These are phyloP conservation scores for Phlegmacium glaucopus DNA, from an alignment of 768 basidiomycete genomes.

Conservation along the genomic window DNA sequence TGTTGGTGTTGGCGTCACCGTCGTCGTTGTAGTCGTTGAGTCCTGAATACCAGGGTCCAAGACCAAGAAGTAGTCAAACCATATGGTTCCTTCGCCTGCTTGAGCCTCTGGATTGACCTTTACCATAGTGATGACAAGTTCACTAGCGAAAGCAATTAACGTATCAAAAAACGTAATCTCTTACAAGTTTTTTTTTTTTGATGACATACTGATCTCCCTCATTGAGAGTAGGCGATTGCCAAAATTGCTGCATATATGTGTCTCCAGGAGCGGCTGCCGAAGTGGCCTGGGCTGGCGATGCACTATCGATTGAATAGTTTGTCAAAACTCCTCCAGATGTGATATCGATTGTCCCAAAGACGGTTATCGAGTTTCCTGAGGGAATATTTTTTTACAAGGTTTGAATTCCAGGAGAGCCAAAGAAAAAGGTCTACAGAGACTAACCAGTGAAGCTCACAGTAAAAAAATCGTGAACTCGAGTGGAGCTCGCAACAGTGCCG, in stretches of 20 bases:
- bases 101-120: slow-evolving; percentile 23
- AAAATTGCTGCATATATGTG: slow-evolving; percentile 31
- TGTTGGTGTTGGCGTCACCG: no score
- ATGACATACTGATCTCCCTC: slow-evolving; percentile 30
- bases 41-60: slow-evolving; percentile 19
- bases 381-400: no score
- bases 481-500: slow-evolving; percentile 31
- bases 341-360: slow-evolving; percentile 32
- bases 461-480: slow-evolving; percentile 29
- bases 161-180: no score
- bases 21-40: no score
- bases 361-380: slow-evolving; percentile 30
- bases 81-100: slow-evolving; percentile 35
- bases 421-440: neutral
- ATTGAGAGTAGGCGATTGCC: slow-evolving; percentile 25
- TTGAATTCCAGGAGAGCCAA: neutral
- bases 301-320: slow-evolving; percentile 32
- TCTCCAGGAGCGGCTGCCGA: slow-evolving; percentile 25
- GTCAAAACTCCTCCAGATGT: slow-evolving; percentile 34
- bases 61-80: slow-evolving; percentile 39
- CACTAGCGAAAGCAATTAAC: slow-evolving; percentile 13
- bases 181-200: neutral
- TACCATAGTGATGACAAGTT: slow-evolving; percentile 31
- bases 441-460: slow-evolving; percentile 32
- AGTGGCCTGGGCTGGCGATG: slow-evolving; percentile 20